A percentile compares a stretch with the other conserved stretches of the same genome.
phyloP scores from a whole-genome alignment of 768 basidiomycete species.

The Coprinellus micaceus region DNA sequence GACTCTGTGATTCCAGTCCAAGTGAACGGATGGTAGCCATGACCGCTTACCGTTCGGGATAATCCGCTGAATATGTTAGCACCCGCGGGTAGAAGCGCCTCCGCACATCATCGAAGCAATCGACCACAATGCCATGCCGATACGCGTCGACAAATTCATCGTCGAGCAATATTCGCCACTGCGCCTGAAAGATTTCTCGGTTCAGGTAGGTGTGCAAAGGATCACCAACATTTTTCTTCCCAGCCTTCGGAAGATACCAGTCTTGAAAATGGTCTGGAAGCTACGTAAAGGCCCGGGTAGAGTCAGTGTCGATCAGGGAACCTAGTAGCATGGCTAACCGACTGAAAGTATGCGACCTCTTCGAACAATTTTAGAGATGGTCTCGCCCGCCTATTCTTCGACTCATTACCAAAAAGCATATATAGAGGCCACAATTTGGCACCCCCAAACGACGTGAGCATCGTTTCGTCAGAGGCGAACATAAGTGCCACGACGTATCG shows the following conservation, averaged over 20 bases:
- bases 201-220: conserved; percentile 1
- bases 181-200: background rate
- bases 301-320: too few relatives aligned
- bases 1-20: too few relatives aligned
- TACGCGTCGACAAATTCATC: conserved; percentile 1
- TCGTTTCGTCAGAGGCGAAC: conserved; percentile 22
- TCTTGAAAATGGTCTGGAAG: conserved; percentile 8
- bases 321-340: background rate
- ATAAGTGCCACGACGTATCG: conserved; percentile 18
- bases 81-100: conserved; percentile 1
- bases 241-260: background rate
- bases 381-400: conserved; percentile 15
- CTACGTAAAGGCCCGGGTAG: conserved; percentile 3
- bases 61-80: conserved; percentile 6
- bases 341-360: conserved; percentile 17
- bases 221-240: background rate
- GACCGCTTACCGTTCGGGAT: conserved; percentile 5
- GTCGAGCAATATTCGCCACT: conserved; percentile 2
- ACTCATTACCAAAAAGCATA: conserved; percentile 14
- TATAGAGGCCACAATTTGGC: conserved; percentile 18
- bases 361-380: conserved; percentile 9
- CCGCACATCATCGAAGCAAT: background rate
- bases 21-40: too few relatives aligned
- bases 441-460: conserved; percentile 14
- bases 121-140: conserved; percentile 3